These are phyloP conservation scores for Puccinia coronata DNA, from an alignment of 1,284 basidiomycete species.

Conservation along the genomic window DNA sequence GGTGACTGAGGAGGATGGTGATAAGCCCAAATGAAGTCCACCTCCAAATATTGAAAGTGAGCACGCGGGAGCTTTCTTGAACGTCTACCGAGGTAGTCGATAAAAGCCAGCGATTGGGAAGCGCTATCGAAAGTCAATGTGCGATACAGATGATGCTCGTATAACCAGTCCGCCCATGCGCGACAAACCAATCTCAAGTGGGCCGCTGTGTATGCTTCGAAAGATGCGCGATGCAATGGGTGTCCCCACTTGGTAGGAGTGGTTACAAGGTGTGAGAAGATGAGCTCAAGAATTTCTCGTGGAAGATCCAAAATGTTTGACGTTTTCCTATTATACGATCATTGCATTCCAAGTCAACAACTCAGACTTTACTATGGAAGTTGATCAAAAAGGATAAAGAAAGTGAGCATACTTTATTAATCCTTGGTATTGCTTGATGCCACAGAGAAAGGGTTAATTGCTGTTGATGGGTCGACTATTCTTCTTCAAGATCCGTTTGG, in stretches of 20 bases:
- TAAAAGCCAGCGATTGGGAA: not conserved
- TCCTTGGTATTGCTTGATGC: too few species aligned
- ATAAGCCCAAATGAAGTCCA: not conserved
- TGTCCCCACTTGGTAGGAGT: not conserved
- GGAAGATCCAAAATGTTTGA: conserved; percentile 5
- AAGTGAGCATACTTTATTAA: too few species aligned
- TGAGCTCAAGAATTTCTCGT: not conserved
- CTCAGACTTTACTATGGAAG: too few species aligned
- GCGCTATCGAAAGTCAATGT: not conserved
- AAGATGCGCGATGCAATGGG: not conserved
- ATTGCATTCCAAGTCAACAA: not conserved
- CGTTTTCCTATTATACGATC: not conserved
- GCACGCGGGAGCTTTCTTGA: not conserved
- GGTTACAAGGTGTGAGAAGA: not conserved
- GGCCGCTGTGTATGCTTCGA: not conserved
- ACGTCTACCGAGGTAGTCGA: not conserved
- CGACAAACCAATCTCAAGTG: not conserved
- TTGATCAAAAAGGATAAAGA: too few species aligned
- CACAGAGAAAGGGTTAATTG: too few species aligned
- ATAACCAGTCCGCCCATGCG: too few species aligned
- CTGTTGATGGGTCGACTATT: too few species aligned
- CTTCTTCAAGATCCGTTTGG: too few species aligned
- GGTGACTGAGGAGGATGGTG: not conserved
- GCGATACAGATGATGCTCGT: too few species aligned
- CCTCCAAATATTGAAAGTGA: not conserved